Evolutionary conservation across 371 early-diverging fungal genomes (phyloP), one percentile per base, ranked within the genome.

Genomic region (Mycotypha africana): DNA sequence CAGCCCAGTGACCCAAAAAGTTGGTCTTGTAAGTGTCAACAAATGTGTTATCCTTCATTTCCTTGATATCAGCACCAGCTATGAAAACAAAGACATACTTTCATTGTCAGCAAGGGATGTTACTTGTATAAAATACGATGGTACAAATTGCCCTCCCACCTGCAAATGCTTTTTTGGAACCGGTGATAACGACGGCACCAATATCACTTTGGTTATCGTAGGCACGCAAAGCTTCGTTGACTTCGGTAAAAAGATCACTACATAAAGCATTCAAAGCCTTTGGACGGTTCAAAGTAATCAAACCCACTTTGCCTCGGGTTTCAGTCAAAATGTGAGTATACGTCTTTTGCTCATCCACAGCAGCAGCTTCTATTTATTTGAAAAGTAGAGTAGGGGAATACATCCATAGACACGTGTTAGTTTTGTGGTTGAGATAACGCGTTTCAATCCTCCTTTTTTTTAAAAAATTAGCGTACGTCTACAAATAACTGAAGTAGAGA

Each of bases 11-110:
- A 35, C 84, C 91, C 59, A 97, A 70, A 61, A 97, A 95, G 77
- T 95, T 86, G 42, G 65, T 79, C 57, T 81, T 88, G 80, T 93
- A 95, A 75, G 89, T 93, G 34, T 81, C 73, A 47, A 91, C 78
- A 54, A 88, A 94, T 45, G 81, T 80, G 37, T 86, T 76, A 45
- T 87, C 85, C 70, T 78, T 79, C 98, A 98, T 98, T 71, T 98
- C 97, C 81, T 96, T 95, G 70, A 98, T 98, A 66, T 98, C 98
- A 40, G 98, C 98, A 42, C 98, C 98, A 42, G 98, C 97, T 89
- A 62, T 31, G 11, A 1, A 12, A 32, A n/a, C 11, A 28, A 28
- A 28, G 5, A 28, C 5, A 28, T 28, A 28, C 11, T n/a, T n/a
- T n/a, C n/a, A n/a, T n/a, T n/a, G n/a, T n/a, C n/a, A n/a, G n/a